phyloP scores from a whole-genome alignment of 306 rosid genomes.

The Quercus variabilis region DNA sequence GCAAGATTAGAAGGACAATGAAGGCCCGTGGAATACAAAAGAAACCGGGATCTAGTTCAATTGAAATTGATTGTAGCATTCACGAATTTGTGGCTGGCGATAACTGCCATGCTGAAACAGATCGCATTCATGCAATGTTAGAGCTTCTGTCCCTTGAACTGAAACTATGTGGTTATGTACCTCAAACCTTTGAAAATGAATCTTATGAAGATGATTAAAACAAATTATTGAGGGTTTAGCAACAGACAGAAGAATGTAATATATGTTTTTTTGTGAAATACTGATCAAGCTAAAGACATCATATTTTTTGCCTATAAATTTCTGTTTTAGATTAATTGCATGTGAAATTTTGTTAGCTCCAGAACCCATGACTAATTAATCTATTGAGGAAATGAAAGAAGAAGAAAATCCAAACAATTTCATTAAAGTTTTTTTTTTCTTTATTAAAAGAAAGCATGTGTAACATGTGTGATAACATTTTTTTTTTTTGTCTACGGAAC shows the following conservation, averaged over 20 bases:
- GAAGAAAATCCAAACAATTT: too few relatives aligned
- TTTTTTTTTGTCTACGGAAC: too few relatives aligned
- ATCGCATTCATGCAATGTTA: constrained; percentile 34
- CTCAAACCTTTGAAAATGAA: constrained; percentile 35
- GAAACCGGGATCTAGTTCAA: constrained; percentile 68
- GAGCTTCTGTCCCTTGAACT: constrained; percentile 63
- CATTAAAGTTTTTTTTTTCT: too few relatives aligned
- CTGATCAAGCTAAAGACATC: not conserved
- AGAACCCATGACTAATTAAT: not conserved
- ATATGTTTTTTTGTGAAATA: not conserved
- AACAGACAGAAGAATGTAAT: not conserved
- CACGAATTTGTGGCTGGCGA: constrained; percentile 79
- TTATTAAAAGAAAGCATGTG: too few relatives aligned
- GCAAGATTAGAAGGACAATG: constrained; percentile 63
- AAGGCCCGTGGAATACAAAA: constrained; percentile 65
- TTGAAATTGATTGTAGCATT: constrained; percentile 69
- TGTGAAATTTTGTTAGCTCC: not conserved
- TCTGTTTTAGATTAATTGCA: not conserved
- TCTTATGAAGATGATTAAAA: constrained; percentile 32
- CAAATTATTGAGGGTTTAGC: not conserved
- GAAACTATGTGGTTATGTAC: constrained; percentile 59
- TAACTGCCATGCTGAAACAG: constrained; percentile 52
- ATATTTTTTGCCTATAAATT: not conserved
- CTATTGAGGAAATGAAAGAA: too few relatives aligned
- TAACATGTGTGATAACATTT: too few relatives aligned